Evolutionary conservation across 2,329 filamentous ascomycete species (phyloP), one percentile per base, ranked within the genome.

Genomic region (Fusarium guadeloupense): DNA sequence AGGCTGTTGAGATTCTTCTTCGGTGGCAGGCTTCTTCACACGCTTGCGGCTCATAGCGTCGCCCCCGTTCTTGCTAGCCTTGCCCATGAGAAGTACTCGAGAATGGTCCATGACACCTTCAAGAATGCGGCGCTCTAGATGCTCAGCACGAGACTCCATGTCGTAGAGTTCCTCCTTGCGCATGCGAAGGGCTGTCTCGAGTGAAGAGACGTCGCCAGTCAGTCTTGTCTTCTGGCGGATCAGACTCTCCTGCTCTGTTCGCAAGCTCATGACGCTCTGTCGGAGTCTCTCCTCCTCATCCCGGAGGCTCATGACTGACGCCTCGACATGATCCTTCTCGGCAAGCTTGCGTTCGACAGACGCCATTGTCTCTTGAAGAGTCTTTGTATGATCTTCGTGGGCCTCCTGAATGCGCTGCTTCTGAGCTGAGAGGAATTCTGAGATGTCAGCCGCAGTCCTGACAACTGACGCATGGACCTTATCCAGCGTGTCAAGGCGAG

Each of bases 101-200:
- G 94, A 97, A 74, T 98, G 94, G 69, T 98, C 93, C 78, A 99
- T 96, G 61, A 98, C 92, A 21, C 94, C 93, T 65, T 98, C 94
- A 26, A 99, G 80, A 66, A 99, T 97, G 21, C 95, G 89, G 46
- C 93, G 90, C 78, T 99, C 95, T 20, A 99, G 82, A 4, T 87
- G 86, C 74, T 97, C 93, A 4, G 94, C 95, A 60, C 94, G 90
- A 10, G 85, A 81, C 74, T 98, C 94, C 91, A 99, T 97, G 21
- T 90, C 84, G 39, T 92, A 87, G 55, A 99, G 86, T 77, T 98
- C 95, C 67, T 98, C 94, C 38, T 92, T 90, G 49, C 95, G 90
- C 52, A 98, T 88, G 16, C 89, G 87, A 25, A 98, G 84, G 1
- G 95, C 94, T 9, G 92, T 98, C 73, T 98, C 92, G 3, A 99